Conservation (phyloP, 495 filamentous ascomycete species). For the Daldinia concentrica region DNA sequence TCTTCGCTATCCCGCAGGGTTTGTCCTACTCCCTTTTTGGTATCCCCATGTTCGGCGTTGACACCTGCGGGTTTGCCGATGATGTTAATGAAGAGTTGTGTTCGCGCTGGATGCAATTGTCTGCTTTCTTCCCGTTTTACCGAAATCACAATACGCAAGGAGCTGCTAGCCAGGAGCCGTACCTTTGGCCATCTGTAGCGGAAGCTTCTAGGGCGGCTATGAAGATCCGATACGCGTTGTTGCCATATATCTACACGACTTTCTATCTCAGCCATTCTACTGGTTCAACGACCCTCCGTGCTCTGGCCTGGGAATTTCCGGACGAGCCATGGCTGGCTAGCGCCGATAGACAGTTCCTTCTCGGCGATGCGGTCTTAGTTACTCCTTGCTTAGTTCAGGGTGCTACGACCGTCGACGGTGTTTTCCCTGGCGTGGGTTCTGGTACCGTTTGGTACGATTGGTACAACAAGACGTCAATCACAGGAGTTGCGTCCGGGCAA, state of each 20-base stretch:
- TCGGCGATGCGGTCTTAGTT: constrained; percentile 75
- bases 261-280: constrained; percentile 74
- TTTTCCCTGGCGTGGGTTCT: constrained; percentile 76
- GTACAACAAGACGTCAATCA: constrained; percentile 69
- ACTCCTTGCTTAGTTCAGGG: constrained; percentile 75
- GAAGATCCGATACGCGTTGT: constrained; percentile 74
- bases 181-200: constrained; percentile 74
- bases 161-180: constrained; percentile 77
- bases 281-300: constrained; percentile 81
- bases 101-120: constrained; percentile 86
- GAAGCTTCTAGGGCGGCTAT: constrained; percentile 74
- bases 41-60: constrained; percentile 87
- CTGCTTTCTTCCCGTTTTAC: constrained; percentile 90
- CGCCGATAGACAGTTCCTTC: constrained; percentile 79
- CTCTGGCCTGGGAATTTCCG: constrained; percentile 85
- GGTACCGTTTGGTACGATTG: constrained; percentile 82
- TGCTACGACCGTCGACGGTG: constrained; percentile 71
- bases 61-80: constrained; percentile 81
- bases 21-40: constrained; percentile 83
- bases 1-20: constrained; percentile 82
- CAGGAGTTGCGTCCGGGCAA: constrained; percentile 61
- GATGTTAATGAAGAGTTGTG: constrained; percentile 81
- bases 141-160: constrained; percentile 79
- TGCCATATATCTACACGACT: constrained; percentile 86
- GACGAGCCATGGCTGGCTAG: constrained; percentile 74